phyloP scores from a whole-genome alignment of 345 rosid species.

The Jatropha curcas region DNA sequence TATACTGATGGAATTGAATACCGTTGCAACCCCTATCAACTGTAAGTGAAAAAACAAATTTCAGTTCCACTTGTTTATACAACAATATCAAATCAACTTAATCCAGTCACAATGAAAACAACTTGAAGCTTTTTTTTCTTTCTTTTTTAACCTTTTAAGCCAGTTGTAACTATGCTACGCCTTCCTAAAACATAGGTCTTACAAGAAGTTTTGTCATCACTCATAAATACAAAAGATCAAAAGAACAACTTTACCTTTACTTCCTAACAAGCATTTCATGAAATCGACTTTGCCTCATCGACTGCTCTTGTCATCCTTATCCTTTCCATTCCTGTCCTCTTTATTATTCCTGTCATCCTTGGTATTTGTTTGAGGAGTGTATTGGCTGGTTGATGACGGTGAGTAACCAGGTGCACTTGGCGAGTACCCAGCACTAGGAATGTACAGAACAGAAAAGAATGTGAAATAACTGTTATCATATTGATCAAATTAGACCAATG shows the following conservation, averaged over 20 bases:
- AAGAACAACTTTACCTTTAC: constrained; percentile 3
- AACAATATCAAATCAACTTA: too few relatives aligned
- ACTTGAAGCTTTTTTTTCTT: too few relatives aligned
- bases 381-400: constrained; percentile 78
- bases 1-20: neutral
- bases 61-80: neutral
- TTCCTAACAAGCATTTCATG: neutral
- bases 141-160: neutral
- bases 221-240: neutral
- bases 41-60: neutral
- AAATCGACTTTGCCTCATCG: neutral
- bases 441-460: constrained; percentile 21
- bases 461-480: neutral
- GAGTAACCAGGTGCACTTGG: constrained; percentile 83
- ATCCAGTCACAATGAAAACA: too few relatives aligned
- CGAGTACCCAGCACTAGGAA: constrained; percentile 83
- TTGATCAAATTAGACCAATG: neutral
- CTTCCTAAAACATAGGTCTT: neutral
- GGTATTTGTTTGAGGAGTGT: constrained; percentile 61
- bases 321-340: constrained; percentile 20
- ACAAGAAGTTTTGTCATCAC: neutral
- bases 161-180: neutral
- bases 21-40: neutral
- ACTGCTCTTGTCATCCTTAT: constrained; percentile 28
- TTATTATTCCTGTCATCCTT: constrained; percentile 48